Conservation (phyloP, 768 basidiomycete genomes). For the Pleurotus tuber-regium region DNA sequence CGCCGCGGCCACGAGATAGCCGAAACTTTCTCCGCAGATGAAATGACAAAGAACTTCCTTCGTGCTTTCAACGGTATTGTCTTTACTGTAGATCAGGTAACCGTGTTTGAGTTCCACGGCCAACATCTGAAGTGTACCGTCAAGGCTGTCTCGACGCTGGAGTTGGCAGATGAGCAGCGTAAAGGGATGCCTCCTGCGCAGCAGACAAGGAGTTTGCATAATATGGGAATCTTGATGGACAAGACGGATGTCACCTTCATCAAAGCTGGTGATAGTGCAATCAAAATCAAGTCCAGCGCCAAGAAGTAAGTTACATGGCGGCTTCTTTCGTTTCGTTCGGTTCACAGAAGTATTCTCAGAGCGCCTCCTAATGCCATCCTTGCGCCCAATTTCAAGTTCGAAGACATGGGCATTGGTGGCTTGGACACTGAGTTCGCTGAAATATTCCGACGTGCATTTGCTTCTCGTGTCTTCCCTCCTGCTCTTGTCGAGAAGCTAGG, state of each 20-base stretch:
- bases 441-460: constrained; percentile 98
- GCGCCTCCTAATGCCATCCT: constrained; percentile 93
- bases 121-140: constrained; percentile 75
- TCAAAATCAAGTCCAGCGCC: constrained; percentile 90
- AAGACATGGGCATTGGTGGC: constrained; percentile 99
- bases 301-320: constrained; percentile 61
- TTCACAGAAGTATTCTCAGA: constrained; percentile 33
- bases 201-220: constrained; percentile 19
- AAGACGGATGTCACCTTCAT: constrained; percentile 90
- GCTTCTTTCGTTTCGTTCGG: neutral
- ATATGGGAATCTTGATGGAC: constrained; percentile 79
- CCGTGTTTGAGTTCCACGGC: constrained; percentile 88
- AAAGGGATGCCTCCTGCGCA: constrained; percentile 32
- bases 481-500: constrained; percentile 96
- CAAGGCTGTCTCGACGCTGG: constrained; percentile 55
- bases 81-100: constrained; percentile 62
- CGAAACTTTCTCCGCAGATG: constrained; percentile 84
- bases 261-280: constrained; percentile 75
- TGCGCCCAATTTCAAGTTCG: constrained; percentile 98
- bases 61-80: constrained; percentile 72
- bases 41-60: constrained; percentile 74
- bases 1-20: constrained; percentile 50
- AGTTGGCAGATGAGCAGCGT: constrained; percentile 61
- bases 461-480: constrained; percentile 97
- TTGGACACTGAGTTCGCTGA: constrained; percentile 92